Percentiles rank a stretch among this genome's conserved stretches.
These are phyloP conservation scores for Cercospora citrullina DNA, from an alignment of 2,329 filamentous ascomycete genomes.

Conservation along the genomic window DNA sequence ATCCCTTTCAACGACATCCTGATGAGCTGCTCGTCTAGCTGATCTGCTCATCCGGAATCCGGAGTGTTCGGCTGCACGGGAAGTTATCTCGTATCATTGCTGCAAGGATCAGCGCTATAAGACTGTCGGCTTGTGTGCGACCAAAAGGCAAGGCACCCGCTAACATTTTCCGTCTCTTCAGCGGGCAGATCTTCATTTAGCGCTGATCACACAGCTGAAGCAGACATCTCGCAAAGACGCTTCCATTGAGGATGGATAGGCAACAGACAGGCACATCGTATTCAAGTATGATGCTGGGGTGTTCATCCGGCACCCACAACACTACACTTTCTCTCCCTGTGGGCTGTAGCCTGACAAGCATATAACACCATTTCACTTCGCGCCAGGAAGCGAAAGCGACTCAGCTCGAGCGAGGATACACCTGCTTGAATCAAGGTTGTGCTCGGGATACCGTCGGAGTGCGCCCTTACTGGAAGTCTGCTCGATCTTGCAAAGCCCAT, in stretches of 20 bases:
- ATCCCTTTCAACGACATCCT: neutral
- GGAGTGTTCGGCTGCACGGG: neutral
- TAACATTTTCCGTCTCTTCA: neutral
- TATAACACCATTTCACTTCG: neutral
- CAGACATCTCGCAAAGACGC: neutral
- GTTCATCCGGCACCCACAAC: neutral
- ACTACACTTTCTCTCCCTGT: neutral
- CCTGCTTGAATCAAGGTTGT: neutral
- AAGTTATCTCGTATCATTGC: neutral
- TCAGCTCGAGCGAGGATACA: neutral
- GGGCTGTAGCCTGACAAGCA: neutral
- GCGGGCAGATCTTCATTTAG: neutral
- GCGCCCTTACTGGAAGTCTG: neutral
- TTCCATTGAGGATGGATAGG: neutral
- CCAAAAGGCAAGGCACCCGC: neutral
- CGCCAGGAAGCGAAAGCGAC: neutral
- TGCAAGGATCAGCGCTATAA: neutral
- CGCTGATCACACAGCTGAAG: neutral
- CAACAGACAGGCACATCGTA: neutral
- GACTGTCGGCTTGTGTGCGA: neutral
- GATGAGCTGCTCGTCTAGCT: neutral
- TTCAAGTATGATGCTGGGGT: neutral
- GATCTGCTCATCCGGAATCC: neutral
- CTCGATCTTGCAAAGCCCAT: neutral
- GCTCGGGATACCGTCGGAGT: neutral